Evolutionary conservation across 73 alveolate species (phyloP).

Genomic region (Paramecium tetraurelia): DNA sequence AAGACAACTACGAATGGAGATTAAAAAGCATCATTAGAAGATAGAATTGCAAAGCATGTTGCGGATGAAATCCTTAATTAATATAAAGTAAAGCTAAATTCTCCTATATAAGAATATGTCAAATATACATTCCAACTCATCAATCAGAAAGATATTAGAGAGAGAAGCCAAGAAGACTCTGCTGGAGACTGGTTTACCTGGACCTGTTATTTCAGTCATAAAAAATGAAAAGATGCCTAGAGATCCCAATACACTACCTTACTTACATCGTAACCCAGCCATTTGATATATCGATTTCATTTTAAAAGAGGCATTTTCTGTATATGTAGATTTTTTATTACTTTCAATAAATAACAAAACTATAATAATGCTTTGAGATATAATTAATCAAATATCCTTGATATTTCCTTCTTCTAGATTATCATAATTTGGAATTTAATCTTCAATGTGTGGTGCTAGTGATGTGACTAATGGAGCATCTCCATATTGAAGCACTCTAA

Average conservation of each 20-base stretch:
- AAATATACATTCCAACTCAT: conserved; percentile 73
- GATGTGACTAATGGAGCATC: not conserved
- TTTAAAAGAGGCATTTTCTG: not conserved
- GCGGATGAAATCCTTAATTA: conserved; percentile 82
- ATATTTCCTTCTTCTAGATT: not conserved
- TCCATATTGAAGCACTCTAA: not conserved
- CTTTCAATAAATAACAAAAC: not conserved
- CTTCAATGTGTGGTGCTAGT: not conserved
- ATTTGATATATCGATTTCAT: conserved; percentile 58
- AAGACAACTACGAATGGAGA: conserved; percentile 57
- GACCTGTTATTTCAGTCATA: conserved; percentile 79
- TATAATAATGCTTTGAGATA: not conserved
- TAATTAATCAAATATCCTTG: not conserved
- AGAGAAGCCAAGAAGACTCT: conserved; percentile 75
- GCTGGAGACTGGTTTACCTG: conserved; percentile 58
- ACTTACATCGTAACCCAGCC: conserved; percentile 91
- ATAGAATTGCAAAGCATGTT: conserved; percentile 80
- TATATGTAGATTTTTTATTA: not conserved
- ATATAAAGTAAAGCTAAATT: conserved; percentile 50
- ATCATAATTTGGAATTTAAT: not conserved
- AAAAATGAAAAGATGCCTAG: conserved; percentile 70
- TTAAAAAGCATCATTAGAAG: conserved; percentile 75
- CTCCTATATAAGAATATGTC: not conserved
- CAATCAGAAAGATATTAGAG: conserved; percentile 79
- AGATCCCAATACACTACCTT: conserved; percentile 85